Conservation (phyloP, 441 rosid genomes). For the Croton setiger region DNA sequence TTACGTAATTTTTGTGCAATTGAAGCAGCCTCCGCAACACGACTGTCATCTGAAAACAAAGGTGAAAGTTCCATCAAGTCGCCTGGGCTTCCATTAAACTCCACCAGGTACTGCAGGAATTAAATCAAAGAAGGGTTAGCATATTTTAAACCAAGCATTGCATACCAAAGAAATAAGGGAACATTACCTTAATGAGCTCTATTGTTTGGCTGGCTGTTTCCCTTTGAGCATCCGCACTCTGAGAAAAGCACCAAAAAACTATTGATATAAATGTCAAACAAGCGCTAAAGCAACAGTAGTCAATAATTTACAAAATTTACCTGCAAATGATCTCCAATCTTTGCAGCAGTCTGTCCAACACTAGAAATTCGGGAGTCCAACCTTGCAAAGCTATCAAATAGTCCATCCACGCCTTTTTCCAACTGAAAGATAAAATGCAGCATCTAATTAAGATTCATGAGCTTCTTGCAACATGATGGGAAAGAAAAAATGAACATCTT, state of each 20-base stretch:
- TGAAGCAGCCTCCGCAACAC: constrained; percentile 98
- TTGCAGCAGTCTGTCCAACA: constrained; percentile 99
- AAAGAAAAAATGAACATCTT: neutral
- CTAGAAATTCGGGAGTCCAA: constrained; percentile 98
- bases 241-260: constrained; percentile 29
- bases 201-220: constrained; percentile 98
- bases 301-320: constrained; percentile 33
- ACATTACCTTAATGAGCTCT: constrained; percentile 89
- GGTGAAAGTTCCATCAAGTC: constrained; percentile 99
- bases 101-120: constrained; percentile 88
- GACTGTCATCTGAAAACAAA: constrained; percentile 97
- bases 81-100: constrained; percentile 98
- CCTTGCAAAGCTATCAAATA: constrained; percentile 98
- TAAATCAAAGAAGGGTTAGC: constrained; percentile 24
- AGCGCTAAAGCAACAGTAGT: constrained; percentile 9
- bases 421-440: constrained; percentile 43
- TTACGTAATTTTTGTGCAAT: constrained; percentile 96
- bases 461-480: neutral
- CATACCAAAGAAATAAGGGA: constrained; percentile 16
- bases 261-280: constrained; percentile 12
- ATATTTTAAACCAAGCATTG: constrained; percentile 14
- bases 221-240: constrained; percentile 99
- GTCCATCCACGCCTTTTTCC: constrained; percentile 95
- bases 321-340: constrained; percentile 99
- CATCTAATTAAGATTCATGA: neutral